Conservation (phyloP, 768 basidiomycete genomes). For the Calocybe cyanea region DNA sequence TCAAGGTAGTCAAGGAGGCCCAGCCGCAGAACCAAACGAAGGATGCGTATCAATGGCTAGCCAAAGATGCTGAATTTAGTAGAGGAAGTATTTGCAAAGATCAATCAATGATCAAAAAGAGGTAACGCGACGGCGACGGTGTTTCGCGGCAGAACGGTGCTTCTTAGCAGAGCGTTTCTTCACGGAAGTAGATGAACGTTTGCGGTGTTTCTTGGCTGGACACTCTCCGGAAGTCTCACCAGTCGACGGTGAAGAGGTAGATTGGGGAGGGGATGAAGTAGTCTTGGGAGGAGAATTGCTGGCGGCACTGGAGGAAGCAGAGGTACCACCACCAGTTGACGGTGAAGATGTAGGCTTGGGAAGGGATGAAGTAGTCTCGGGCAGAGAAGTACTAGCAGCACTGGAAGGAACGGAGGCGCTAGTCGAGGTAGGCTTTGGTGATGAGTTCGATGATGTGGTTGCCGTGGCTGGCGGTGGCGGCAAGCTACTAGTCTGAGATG, state of each 20-base stretch:
- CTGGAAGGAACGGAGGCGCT: too few relatives aligned
- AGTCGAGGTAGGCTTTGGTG: too few relatives aligned
- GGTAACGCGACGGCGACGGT: slow-evolving; percentile 6
- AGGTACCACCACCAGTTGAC: too few relatives aligned
- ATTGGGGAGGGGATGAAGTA: background rate
- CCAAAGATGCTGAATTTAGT: slow-evolving; percentile 3
- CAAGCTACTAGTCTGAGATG: too few relatives aligned
- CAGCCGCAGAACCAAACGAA: background rate
- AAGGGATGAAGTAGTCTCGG: too few relatives aligned
- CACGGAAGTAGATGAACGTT: background rate
- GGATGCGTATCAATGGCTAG: background rate
- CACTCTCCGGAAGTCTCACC: slow-evolving; percentile 8
- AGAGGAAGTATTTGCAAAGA: background rate
- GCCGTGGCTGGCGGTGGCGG: too few relatives aligned
- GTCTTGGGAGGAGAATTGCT: background rate
- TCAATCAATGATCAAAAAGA: slow-evolving; percentile 1
- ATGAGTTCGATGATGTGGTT: too few relatives aligned
- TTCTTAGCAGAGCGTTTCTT: slow-evolving; percentile 2
- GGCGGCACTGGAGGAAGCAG: background rate
- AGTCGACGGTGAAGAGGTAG: slow-evolving; percentile 4
- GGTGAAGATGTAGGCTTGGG: too few relatives aligned
- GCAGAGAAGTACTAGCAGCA: too few relatives aligned
- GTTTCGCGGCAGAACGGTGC: background rate
- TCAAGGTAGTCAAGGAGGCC: slow-evolving; percentile 9
- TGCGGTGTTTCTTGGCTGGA: slow-evolving; percentile 3